phyloP scores from a whole-genome alignment of 2,329 filamentous ascomycete species.

The Leptoxyphium fumago region DNA sequence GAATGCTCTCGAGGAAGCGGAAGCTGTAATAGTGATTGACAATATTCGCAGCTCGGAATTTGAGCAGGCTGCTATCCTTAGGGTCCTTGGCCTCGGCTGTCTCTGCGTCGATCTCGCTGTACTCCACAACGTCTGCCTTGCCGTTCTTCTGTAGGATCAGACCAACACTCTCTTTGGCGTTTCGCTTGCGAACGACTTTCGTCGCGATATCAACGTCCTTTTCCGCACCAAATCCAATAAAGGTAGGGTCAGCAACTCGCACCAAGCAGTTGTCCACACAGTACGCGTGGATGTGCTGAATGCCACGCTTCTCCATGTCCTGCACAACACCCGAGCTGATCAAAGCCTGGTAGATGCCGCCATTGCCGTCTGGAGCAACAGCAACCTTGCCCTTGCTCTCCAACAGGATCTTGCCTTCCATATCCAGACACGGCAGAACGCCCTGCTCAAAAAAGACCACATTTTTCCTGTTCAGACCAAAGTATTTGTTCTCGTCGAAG shows the following conservation, averaged over 20 bases:
- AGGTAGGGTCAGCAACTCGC: constrained; percentile 90
- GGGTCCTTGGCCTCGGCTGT: constrained; percentile 82
- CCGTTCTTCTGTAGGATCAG: constrained; percentile 91
- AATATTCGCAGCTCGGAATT: constrained; percentile 96
- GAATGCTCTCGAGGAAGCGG: constrained; percentile 79
- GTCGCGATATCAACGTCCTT: constrained; percentile 91
- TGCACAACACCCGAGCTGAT: constrained; percentile 64
- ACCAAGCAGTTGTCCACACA: constrained; percentile 99
- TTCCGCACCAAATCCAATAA: constrained; percentile 82
- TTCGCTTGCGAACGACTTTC: constrained; percentile 97
- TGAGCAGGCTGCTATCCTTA: constrained; percentile 66
- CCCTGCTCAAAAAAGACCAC: constrained; percentile 93
- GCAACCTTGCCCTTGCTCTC: constrained; percentile 82
- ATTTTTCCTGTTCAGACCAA: constrained; percentile 74
- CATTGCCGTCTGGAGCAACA: constrained; percentile 93
- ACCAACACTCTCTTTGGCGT: constrained; percentile 88
- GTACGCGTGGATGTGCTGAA: constrained; percentile 93
- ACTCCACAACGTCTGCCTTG: constrained; percentile 93
- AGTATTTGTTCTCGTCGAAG: constrained; percentile 80
- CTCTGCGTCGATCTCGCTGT: constrained; percentile 83
- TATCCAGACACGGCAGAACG: constrained; percentile 89
- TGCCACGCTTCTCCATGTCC: constrained; percentile 78
- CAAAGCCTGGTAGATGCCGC: constrained; percentile 88
- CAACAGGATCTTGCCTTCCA: constrained; percentile 91
- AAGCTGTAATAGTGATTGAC: constrained; percentile 99